Conservation (phyloP, 495 filamentous ascomycete species). For the Aspergillus hancockii region DNA sequence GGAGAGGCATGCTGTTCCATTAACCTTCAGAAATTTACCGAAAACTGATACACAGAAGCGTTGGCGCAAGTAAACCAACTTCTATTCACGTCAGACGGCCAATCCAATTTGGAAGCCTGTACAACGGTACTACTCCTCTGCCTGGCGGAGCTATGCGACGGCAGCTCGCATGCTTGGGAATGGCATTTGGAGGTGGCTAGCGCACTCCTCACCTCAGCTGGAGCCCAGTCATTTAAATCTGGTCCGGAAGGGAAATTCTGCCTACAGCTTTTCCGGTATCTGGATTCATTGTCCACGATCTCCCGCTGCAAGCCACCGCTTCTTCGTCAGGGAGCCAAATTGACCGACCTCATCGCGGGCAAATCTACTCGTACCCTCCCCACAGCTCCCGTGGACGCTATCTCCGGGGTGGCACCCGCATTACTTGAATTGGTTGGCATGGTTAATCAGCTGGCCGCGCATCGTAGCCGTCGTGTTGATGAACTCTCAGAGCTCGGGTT, state of each 20-base stretch:
- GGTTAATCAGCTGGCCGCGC: constrained; percentile 32
- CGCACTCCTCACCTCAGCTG: constrained; percentile 25
- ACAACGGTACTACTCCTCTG: constrained; percentile 28
- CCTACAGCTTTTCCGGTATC: constrained; percentile 30
- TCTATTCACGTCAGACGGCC: constrained; percentile 15
- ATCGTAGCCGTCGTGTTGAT: constrained; percentile 28
- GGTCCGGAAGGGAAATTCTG: constrained; percentile 27
- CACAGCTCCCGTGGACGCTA: constrained; percentile 13
- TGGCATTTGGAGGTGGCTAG: constrained; percentile 35
- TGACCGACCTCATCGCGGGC: constrained; percentile 22
- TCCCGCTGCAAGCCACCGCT: constrained; percentile 33
- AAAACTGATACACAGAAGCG: constrained; percentile 12
- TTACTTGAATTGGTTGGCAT: constrained; percentile 29
- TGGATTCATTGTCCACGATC: constrained; percentile 35
- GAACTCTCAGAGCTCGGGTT: constrained; percentile 35
- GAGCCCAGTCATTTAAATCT: constrained; percentile 19
- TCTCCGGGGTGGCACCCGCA: constrained; percentile 27
- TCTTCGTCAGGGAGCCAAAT: constrained; percentile 19
- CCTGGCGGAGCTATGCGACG: constrained; percentile 30
- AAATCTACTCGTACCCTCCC: neutral
- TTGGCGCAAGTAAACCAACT: constrained; percentile 25
- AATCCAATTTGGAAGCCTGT: constrained; percentile 28
- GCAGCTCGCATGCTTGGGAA: constrained; percentile 30
- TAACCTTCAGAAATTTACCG: neutral
- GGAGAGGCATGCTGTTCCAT: constrained; percentile 19